phyloP scores from a whole-genome alignment of 257 asterid species.

The Nicotiana tabacum region DNA sequence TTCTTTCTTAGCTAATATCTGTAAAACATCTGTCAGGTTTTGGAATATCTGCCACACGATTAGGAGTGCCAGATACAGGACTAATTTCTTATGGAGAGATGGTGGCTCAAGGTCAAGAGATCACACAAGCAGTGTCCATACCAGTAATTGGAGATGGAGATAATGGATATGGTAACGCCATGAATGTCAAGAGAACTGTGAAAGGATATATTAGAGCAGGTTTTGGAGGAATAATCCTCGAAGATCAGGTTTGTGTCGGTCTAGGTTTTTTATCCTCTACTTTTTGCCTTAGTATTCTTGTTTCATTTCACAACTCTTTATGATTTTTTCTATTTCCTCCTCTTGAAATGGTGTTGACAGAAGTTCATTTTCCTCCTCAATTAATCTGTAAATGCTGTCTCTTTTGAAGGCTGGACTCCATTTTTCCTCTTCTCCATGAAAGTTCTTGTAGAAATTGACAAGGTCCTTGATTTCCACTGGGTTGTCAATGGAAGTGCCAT shows the following conservation, averaged over 20 bases:
- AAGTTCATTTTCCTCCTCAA: background rate
- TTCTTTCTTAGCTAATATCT: conserved; percentile 9
- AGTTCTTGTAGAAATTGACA: background rate
- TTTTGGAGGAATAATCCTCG: conserved; percentile 88
- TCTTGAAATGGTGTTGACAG: background rate
- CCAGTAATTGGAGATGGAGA: conserved; percentile 95
- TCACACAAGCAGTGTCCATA: conserved; percentile 73
- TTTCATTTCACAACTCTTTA: background rate
- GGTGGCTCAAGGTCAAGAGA: conserved; percentile 80
- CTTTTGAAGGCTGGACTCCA: background rate
- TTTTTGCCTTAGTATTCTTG: background rate
- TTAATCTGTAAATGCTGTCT: background rate
- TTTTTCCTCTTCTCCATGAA: background rate
- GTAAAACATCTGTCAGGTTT: conserved; percentile 44
- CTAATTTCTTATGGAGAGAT: conserved; percentile 87
- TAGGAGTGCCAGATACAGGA: conserved; percentile 91
- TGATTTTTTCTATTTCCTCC: background rate
- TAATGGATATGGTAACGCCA: conserved; percentile 92
- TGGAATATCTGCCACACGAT: conserved; percentile 87
- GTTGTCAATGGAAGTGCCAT: background rate
- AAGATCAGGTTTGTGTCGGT: conserved; percentile 68
- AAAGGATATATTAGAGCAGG: conserved; percentile 82
- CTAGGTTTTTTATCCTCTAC: background rate
- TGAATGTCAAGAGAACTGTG: conserved; percentile 94
- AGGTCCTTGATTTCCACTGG: background rate